These are phyloP conservation scores for Glaciozyma antarctica DNA, from an alignment of 768 basidiomycete species.

Conservation along the genomic window DNA sequence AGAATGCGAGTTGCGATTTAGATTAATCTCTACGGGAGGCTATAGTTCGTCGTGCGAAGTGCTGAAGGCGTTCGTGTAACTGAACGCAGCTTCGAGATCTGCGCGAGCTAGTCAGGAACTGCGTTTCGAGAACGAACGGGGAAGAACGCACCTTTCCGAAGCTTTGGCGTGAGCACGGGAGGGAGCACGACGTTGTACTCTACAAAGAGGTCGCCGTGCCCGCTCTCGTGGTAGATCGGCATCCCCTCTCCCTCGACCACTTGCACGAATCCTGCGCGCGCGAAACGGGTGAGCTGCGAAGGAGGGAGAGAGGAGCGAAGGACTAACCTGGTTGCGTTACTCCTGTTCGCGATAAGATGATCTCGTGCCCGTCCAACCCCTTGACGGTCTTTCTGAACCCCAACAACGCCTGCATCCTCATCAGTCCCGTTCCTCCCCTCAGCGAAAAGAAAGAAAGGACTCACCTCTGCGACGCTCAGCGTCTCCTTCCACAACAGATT, in stretches of 20 bases:
- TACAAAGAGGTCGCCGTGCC: constrained; percentile 72
- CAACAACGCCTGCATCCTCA: constrained; percentile 62
- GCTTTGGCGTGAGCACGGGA: constrained; percentile 55
- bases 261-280: constrained; percentile 65
- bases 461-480: constrained; percentile 81
- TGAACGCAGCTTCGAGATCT: constrained; percentile 25
- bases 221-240: constrained; percentile 54
- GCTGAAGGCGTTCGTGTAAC: constrained; percentile 14
- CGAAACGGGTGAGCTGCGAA: not conserved
- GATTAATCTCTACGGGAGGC: not conserved
- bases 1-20: not conserved
- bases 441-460: constrained; percentile 29
- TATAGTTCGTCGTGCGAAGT: constrained; percentile 14
- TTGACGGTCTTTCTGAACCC: constrained; percentile 90
- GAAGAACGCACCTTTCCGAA: constrained; percentile 60
- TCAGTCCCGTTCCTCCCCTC: not conserved
- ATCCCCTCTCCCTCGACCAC: constrained; percentile 80
- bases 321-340: constrained; percentile 79
- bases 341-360: constrained; percentile 59
- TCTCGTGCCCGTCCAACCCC: constrained; percentile 76
- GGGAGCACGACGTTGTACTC: constrained; percentile 92
- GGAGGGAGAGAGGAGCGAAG: not conserved
- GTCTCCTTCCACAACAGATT: constrained; percentile 87
- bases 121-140: no score
- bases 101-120: not conserved